Evolutionary conservation across 768 basidiomycete genomes (phyloP).

Genomic region (Rubroboletus satanas): DNA sequence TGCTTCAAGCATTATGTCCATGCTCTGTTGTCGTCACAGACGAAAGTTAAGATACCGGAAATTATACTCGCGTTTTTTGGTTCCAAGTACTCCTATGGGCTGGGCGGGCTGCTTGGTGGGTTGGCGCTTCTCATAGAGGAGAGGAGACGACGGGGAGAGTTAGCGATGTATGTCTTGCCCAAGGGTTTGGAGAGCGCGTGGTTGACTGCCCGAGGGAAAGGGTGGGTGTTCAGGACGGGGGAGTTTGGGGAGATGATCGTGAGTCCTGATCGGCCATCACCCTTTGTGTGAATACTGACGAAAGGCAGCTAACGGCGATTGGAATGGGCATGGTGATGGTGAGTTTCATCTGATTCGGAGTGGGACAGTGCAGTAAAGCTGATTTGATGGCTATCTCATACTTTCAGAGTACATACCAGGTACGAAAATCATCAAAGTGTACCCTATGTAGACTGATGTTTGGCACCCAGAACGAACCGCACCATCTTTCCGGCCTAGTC

Average conservation of each 20-base stretch:
- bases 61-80: conserved; percentile 53
- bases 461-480: conserved; percentile 54
- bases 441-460: conserved; percentile 1
- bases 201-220: conserved; percentile 71
- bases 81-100: conserved; percentile 69
- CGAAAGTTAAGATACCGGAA: conserved; percentile 37
- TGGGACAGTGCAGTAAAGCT: background rate
- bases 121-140: conserved; percentile 85
- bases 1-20: conserved; percentile 67
- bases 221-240: conserved; percentile 69
- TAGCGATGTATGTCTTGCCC: conserved; percentile 90
- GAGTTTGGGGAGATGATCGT: conserved; percentile 66
- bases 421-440: conserved; percentile 13
- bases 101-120: conserved; percentile 70
- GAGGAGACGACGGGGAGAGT: conserved; percentile 79
- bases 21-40: conserved; percentile 41
- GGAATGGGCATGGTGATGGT: conserved; percentile 95
- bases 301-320: conserved; percentile 52
- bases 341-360: conserved; percentile 21
- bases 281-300: conserved; percentile 5
- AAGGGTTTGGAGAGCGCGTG: conserved; percentile 90
- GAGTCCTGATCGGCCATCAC: conserved; percentile 26
- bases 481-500: conserved; percentile 78
- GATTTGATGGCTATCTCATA: background rate
- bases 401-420: conserved; percentile 73